These are phyloP conservation scores for Myriosclerotinia curreyana DNA, from an alignment of 2,329 filamentous ascomycete species.

Conservation along the genomic window DNA sequence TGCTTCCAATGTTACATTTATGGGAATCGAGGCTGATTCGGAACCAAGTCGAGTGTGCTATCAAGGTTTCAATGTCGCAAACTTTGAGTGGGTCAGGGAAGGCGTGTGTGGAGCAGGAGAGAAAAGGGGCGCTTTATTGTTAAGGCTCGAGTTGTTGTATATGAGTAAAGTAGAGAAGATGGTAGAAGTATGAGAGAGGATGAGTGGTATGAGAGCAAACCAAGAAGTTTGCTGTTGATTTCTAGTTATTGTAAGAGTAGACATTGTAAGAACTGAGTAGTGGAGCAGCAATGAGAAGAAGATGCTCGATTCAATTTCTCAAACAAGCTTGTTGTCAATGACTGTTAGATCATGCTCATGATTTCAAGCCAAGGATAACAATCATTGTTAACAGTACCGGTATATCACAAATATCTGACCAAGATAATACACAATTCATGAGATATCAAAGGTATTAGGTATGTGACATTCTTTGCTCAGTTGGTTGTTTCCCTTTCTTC, in stretches of 20 bases:
- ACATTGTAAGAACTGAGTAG: neutral
- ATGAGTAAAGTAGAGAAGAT: neutral
- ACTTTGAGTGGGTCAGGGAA: neutral
- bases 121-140: neutral
- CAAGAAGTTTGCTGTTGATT: neutral
- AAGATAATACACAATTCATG: neutral
- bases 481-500: neutral
- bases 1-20: too few species aligned
- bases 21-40: neutral
- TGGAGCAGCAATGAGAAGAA: neutral
- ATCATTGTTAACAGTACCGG: neutral
- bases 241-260: neutral
- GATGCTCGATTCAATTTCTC: neutral
- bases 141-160: too few species aligned
- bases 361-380: neutral
- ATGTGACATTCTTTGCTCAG: neutral
- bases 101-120: neutral
- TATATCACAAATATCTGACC: too few species aligned
- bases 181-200: neutral
- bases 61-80: neutral
- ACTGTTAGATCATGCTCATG: neutral
- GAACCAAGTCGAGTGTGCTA: neutral
- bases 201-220: neutral
- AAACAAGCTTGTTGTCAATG: neutral
- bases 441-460: neutral